phyloP scores from a whole-genome alignment of 2,329 filamentous ascomycete genomes.

The Phialophora chinensis region DNA sequence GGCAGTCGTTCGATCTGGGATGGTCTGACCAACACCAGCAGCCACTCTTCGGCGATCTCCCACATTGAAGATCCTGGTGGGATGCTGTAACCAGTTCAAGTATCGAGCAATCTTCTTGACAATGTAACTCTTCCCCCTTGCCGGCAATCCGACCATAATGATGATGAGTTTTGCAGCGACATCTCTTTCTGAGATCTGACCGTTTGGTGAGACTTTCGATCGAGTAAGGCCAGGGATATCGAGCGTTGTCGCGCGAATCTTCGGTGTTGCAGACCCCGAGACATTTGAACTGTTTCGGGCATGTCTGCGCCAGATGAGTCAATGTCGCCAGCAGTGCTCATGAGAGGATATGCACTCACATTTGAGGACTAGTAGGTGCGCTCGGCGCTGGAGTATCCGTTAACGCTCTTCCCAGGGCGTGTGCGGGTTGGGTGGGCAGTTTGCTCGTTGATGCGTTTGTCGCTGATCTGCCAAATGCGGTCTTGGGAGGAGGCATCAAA shows the following conservation, averaged over 20 bases:
- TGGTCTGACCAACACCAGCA: slow-evolving; percentile 60
- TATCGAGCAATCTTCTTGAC: slow-evolving; percentile 97
- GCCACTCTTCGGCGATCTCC: slow-evolving; percentile 86
- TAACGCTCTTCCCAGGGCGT: slow-evolving; percentile 60
- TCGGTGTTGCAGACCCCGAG: slow-evolving; percentile 77
- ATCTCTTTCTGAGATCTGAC: slow-evolving; percentile 89
- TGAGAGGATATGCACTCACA: slow-evolving; percentile 54
- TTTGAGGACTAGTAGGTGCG: slow-evolving; percentile 66
- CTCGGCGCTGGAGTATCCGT: slow-evolving; percentile 69
- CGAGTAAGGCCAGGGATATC: slow-evolving; percentile 97
- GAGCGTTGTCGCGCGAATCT: slow-evolving; percentile 86
- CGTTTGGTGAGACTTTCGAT: slow-evolving; percentile 93
- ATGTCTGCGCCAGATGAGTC: slow-evolving; percentile 31
- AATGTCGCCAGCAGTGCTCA: slow-evolving; percentile 1
- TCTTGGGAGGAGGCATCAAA: slow-evolving; percentile 37
- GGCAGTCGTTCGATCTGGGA: slow-evolving; percentile 45
- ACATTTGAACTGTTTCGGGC: slow-evolving; percentile 71
- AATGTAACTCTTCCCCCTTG: slow-evolving; percentile 96
- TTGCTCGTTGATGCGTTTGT: slow-evolving; percentile 21
- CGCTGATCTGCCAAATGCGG: slow-evolving; percentile 32
- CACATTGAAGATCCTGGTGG: slow-evolving; percentile 96
- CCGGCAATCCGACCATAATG: slow-evolving; percentile 96
- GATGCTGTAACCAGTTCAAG: slow-evolving; percentile 95
- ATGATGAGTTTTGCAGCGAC: slow-evolving; percentile 96
- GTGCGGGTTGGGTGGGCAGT: slow-evolving; percentile 28